These are phyloP conservation scores for Papiliotrema nemorosa DNA, from an alignment of 1,284 basidiomycete species.

Conservation along the genomic window DNA sequence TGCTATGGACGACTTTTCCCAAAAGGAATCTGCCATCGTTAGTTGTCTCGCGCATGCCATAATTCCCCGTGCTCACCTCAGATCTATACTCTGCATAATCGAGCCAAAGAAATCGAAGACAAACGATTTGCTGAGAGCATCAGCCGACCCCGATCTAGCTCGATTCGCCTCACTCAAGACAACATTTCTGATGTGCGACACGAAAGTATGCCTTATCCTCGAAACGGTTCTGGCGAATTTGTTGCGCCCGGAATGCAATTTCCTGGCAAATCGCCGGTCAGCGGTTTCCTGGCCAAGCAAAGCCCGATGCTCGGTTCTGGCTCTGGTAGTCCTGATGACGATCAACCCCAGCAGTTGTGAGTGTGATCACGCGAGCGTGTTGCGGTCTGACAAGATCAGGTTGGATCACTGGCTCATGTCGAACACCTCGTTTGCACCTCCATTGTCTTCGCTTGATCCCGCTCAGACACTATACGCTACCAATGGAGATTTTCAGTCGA, in stretches of 20 bases:
- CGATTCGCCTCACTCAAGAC: slow-evolving; percentile 16
- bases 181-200: slow-evolving; percentile 34
- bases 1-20: slow-evolving; percentile 37
- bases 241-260: neutral
- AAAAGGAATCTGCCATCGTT: slow-evolving; percentile 45
- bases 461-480: neutral
- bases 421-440: slow-evolving; percentile 28
- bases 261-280: neutral
- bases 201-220: slow-evolving; percentile 4
- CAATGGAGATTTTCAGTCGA: neutral
- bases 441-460: slow-evolving; percentile 6
- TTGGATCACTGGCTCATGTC: slow-evolving; percentile 34
- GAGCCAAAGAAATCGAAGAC: slow-evolving; percentile 34
- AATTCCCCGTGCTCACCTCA: slow-evolving; percentile 4
- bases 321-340: slow-evolving; percentile 25
- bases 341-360: slow-evolving; percentile 30
- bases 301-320: slow-evolving; percentile 4
- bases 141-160: slow-evolving; percentile 1
- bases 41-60: slow-evolving; percentile 4
- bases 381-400: slow-evolving; percentile 6
- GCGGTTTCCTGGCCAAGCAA: neutral
- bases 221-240: too few species aligned
- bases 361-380: slow-evolving; percentile 1
- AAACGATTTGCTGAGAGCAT: slow-evolving; percentile 3
- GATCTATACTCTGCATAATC: slow-evolving; percentile 39